Evolutionary conservation across 208 protist species (phyloP), one percentile per base, ranked within the genome.

Genomic region (Strigomonas culicis): DNA sequence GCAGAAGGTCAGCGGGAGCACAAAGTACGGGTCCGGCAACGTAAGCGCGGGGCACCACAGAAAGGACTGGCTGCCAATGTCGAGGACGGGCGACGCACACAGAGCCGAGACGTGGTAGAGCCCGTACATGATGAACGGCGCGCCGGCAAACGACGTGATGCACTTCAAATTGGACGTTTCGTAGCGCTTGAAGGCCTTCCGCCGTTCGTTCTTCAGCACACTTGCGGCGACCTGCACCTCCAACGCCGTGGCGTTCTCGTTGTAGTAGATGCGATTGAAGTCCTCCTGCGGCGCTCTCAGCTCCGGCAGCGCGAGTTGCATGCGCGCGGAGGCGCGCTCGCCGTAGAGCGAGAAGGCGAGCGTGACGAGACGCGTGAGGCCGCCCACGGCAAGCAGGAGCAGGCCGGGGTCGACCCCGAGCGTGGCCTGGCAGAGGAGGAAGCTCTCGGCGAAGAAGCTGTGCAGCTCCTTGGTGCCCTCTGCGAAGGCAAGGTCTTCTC

Each of bases 181-280:
- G 63, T 92, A 81, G 52, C 82, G 72, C 27, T 34, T 39, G 66
- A 91, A 96, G n/a, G 88, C 77, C 25, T 79, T 75, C 15, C 82
- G 75, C 10, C 90, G 90, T 60, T 92, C 77, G n/a, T 73, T 81
- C 70, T 92, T 92, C 30, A 92, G 72, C 10, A 66, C 71, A 7
- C 72, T 81, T 2, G 90, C 90, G 1, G 87, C 82, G 1, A 89
- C 44, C 70, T 96, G 86, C 68, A 96, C 85, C 24, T 93, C 82
- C 56, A 92, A 68, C n/a, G 86, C 65, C 13, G 79, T 78, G 19
- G 86, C 55, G 6, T 68, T 59, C 32, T 80, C 74, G 61, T 89
- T 79, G 74, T 90, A 90, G 72, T 92, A 92, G 39, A 93, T 68
- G 27, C 71, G 67, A 25, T 92, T 83, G 68, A 92, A 96, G 15